Evolutionary conservation across 768 basidiomycete species (phyloP), one percentile per base, ranked within the genome.

Genomic region (Psilocybe subaeruginosa): DNA sequence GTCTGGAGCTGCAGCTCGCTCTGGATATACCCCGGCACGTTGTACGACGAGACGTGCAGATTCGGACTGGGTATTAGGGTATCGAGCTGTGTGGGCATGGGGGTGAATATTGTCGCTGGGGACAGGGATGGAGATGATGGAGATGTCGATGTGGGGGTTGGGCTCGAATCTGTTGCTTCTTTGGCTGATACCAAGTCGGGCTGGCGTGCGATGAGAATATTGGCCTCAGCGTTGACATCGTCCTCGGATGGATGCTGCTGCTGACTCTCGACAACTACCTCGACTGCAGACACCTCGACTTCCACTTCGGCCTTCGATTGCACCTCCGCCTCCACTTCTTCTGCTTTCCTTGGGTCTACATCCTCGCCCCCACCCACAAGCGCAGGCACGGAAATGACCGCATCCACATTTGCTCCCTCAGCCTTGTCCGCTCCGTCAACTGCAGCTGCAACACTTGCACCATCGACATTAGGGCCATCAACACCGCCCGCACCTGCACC

Each of bases 1-100:
- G 33, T 17, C 0, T 45, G 12, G 9, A 14, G 35, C 31, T 4
- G 4, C 1, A 47, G 23, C 35, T 43, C 33, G 11, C 37, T 45
- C 45, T 37, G 47, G n/a, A 58, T 17, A 12, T 51, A 59, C 8
- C 50, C 27, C 12, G 51, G 51, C 8, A 53, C 43, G 11, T 3
- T 41, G 0, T 23, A 3, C 1, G 56, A 31, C 5, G 45, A 46
- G 35, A 59, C 51, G 31, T 59, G 58, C 8, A 59, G 58, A 19
- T 59, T 59, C 2, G 58, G 58, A 23, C 58, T 59, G 8, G 58
- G 58, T n/a, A 59, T 59, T n/a, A 37, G 39, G 17, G 52, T 33
- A 7, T 23, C 23, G n/a, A 59, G 49, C 14, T 12, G 49, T 12
- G 16, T 29, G 7, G 27, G 49, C 52, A 23, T n/a, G 58, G 41